phyloP scores from a whole-genome alignment of 148 eudicot species.

The Camellia granthamiana region DNA sequence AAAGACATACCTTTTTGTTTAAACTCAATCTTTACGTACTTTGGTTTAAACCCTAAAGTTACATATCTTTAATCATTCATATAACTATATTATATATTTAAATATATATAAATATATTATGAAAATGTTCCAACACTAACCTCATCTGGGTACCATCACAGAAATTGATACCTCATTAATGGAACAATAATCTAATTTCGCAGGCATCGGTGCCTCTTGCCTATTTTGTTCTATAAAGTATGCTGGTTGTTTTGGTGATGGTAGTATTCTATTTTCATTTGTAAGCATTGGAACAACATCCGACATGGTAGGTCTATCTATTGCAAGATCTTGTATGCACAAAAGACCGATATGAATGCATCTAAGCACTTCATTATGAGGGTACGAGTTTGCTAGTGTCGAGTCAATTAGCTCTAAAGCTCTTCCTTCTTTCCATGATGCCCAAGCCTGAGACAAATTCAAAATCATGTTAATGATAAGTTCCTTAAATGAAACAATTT shows the following conservation, averaged over 20 bases:
- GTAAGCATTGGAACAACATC: conserved; percentile 6
- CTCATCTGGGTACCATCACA: conserved; percentile 19
- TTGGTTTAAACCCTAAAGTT: too few relatives aligned
- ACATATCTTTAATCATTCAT: too few relatives aligned
- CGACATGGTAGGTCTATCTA: conserved; percentile 10
- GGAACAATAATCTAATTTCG: conserved; percentile 9
- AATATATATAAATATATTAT: too few relatives aligned
- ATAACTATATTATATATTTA: too few relatives aligned
- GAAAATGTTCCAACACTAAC: too few relatives aligned
- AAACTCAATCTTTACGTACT: too few relatives aligned
- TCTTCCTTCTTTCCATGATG: conserved; percentile 7
- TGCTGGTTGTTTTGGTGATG: conserved; percentile 11
- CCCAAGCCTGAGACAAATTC: background rate
- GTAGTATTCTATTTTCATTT: background rate
- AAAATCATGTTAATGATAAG: background rate
- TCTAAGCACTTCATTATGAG: conserved; percentile 1
- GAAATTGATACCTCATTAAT: conserved; percentile 21
- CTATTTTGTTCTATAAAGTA: background rate
- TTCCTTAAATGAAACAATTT: too few relatives aligned
- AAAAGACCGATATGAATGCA: conserved; percentile 15
- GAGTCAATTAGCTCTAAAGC: conserved; percentile 6
- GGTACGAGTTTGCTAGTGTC: background rate
- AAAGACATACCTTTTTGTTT: too few relatives aligned
- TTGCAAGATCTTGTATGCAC: conserved; percentile 10
- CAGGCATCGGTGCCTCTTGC: background rate